Conservation (phyloP, 2,329 filamentous ascomycete genomes). For the Mariannaea elegans region DNA sequence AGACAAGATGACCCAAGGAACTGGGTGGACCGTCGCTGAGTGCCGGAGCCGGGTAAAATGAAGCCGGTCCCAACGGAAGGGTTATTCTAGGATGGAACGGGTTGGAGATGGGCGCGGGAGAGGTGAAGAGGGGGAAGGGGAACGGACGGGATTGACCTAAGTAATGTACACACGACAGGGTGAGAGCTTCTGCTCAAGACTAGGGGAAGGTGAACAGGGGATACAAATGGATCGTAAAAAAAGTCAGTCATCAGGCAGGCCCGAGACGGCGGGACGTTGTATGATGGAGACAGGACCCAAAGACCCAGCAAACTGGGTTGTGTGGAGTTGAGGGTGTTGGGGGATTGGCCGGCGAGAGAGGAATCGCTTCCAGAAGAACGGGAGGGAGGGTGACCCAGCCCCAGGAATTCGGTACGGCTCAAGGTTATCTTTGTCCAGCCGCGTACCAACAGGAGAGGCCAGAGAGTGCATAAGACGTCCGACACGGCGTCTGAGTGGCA, state of each 20-base stretch:
- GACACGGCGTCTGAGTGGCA: conserved; percentile 1
- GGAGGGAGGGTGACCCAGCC: conserved; percentile 35
- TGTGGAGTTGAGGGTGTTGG: conserved; percentile 33
- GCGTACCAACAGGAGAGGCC: conserved; percentile 16
- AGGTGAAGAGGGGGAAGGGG: not conserved
- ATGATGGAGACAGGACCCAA: conserved; percentile 14
- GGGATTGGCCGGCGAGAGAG: conserved; percentile 31
- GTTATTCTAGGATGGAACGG: conserved; percentile 19
- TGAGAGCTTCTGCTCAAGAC: too few relatives aligned
- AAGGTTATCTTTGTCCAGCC: too few relatives aligned
- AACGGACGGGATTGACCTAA: conserved; percentile 22
- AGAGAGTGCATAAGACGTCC: not conserved
- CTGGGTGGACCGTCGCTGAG: conserved; percentile 29
- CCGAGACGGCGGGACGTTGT: conserved; percentile 24
- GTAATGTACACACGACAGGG: not conserved
- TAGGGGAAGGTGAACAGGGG: conserved; percentile 14
- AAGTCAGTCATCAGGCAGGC: conserved; percentile 11
- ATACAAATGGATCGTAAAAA: conserved; percentile 9
- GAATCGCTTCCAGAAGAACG: conserved; percentile 39
- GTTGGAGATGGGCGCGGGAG: conserved; percentile 12
- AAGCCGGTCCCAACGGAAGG: conserved; percentile 33
- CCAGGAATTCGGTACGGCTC: conserved; percentile 30
- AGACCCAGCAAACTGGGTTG: conserved; percentile 32
- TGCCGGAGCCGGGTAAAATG: conserved; percentile 31
- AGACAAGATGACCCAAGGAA: conserved; percentile 13